Base-by-base conservation (phyloP, 371 early-diverging fungal genomes). In the Syncephalastrum racemosum region DNA sequence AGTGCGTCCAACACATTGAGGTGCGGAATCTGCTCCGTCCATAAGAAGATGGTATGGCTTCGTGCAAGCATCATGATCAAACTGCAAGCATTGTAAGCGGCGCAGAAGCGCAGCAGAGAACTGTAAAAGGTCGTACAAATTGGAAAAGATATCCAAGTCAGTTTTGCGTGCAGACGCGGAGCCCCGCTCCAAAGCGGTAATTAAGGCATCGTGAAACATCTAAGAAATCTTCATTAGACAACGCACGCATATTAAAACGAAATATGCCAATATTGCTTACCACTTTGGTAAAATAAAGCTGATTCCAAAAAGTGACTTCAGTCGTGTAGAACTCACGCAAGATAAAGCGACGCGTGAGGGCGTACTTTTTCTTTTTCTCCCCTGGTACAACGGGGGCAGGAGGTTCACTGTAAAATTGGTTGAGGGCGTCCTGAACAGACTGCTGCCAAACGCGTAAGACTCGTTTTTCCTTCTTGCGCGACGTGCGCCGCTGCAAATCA, bases 251-350 rank as follows among this genome's bases (percentile, higher is more conserved):
- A 27, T 19, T 25, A 23, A 55, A 2, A 50, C 16, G 10, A 41
- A 43, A 1, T 8, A 41, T 1, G 7, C 3, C 18, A 10, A 15
- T 16, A 8, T 23, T 18, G 16, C 67, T 51, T 71, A 73, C 77
- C 31, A 71, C 70, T 68, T 73, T 73, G 15, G 66, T 45, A 47
- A 67, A 73, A 44, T 71, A 64, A 22, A 77, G 31, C 40, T 77
- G 73, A 49, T 71, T 77, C 69, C 71, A 71, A 53, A 71, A 77
- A 18, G 67, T 73, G 8, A 71, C 66, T 62, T 77, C 77, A 1
- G 77, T 77, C 2, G 62, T 65, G 50, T 69, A 77, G 50, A 77
- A 66, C 40, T 77, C 77, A 50, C 64, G 54, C 13, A 73, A 27
- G 50, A 77, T 77, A 27, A 77, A 77, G 31, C 55, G 58, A 18